Base-by-base conservation (phyloP, 2,329 filamentous ascomycete species). In the Xylariaceae sp. region DNA sequence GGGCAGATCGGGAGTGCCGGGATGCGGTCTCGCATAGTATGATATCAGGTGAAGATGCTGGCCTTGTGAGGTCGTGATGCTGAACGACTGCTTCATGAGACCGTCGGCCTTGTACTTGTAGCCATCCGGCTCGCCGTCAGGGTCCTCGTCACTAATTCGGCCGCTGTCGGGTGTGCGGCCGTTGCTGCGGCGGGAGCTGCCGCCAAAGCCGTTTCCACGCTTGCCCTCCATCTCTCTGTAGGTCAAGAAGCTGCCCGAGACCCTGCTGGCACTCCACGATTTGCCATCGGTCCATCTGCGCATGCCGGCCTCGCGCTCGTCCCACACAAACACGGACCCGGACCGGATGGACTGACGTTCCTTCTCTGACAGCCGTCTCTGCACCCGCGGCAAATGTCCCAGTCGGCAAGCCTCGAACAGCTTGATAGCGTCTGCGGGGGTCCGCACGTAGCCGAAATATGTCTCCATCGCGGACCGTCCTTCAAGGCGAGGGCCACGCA, bases 201-300 rank as follows among this genome's bases (percentile, higher is more conserved):
- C 69, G 21, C 75, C 69, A 54, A 88, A 89, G 43, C 72, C 75
- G 39, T 86, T 86, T 34, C 89, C 89, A 42, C 92, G 76, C 70
- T 96, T 96, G 59, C 92, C 92, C 61, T 98, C 92, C 92, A 98
- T 98, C 57, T 98, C 92, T 24, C 92, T 75, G 56, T 98, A 98
- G 6, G 92, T 96, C 39, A 98, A 63, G 58, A 98, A 98, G 65
- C 92, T 96, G 32, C 92, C 92, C 0, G 90, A 96, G 1, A 98
- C 92, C 42, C 92, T 78, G 63, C 90, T 96, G 21, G 92, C 92
- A 55, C 90, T 96, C 92, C 92, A 98, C 22, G 90, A 96, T 60
- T 98, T 98, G 36, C 92, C 92, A 51, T 98, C 92, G 1, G 92
- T 98, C 92, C 92, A 98, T 60, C 92, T 73, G 53, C 92, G 76